phyloP scores from a whole-genome alignment of 2,329 filamentous ascomycete genomes.

The Stemphylium vesicarium region DNA sequence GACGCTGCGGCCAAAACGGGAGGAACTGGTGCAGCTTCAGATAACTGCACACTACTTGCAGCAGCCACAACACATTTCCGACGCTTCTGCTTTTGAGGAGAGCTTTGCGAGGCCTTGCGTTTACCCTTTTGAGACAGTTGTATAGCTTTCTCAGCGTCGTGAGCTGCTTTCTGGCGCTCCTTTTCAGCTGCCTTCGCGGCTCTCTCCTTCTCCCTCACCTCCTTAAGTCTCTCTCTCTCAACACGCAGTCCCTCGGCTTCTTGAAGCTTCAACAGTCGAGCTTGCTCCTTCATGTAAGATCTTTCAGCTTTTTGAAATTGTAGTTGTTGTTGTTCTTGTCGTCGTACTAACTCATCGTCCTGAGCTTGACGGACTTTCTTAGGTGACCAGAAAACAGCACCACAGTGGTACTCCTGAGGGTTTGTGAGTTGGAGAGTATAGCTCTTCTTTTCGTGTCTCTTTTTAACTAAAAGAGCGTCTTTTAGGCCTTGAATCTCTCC shows the following conservation, averaged over 20 bases:
- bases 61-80: neutral
- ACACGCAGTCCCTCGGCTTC: neutral
- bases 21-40: neutral
- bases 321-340: neutral
- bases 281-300: neutral
- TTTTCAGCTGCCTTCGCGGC: neutral
- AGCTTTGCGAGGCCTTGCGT: neutral
- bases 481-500: neutral
- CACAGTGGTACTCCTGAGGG: neutral
- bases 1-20: no score
- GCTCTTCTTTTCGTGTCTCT: neutral
- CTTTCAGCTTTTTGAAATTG: constrained; percentile 1
- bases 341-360: neutral
- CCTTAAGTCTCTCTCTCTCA: constrained; percentile 2
- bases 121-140: neutral
- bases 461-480: neutral
- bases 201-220: neutral
- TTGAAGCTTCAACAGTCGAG: neutral
- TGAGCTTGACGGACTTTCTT: neutral
- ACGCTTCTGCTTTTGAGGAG: neutral
- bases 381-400: neutral
- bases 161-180: neutral
- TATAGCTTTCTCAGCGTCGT: neutral
- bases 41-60: neutral
- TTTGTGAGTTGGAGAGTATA: neutral